Conservation (phyloP, 2,329 filamentous ascomycete species). For the Pyrenochaeta sp. region DNA sequence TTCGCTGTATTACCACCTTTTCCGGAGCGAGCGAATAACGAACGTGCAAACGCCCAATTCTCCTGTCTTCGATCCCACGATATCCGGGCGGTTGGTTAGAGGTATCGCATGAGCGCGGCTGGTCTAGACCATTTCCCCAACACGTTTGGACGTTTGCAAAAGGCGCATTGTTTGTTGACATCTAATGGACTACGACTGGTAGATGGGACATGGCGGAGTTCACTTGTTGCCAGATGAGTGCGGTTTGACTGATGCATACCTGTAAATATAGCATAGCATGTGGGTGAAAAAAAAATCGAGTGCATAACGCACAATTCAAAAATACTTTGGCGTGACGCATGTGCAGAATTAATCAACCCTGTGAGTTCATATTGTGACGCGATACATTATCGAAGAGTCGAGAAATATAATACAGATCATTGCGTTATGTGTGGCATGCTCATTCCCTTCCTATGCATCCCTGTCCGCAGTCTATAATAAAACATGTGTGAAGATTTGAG, state of each 20-base stretch:
- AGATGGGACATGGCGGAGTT: constrained; percentile 21
- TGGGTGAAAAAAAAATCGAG: constrained; percentile 24
- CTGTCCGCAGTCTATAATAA: constrained; percentile 26
- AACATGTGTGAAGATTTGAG: constrained; percentile 29
- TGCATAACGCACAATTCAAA: constrained; percentile 3
- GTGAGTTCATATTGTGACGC: constrained; percentile 11
- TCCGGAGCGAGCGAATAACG: constrained; percentile 37
- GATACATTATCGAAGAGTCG: constrained; percentile 37
- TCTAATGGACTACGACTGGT: constrained; percentile 31
- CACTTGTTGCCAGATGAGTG: constrained; percentile 19
- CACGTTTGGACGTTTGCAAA: constrained; percentile 26
- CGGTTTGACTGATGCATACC: constrained; percentile 26
- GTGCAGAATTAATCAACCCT: not conserved
- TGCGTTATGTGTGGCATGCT: constrained; percentile 23
- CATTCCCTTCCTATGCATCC: constrained; percentile 7
- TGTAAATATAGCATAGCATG: constrained; percentile 47
- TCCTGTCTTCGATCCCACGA: constrained; percentile 33
- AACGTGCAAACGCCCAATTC: constrained; percentile 16
- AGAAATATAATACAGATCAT: constrained; percentile 40
- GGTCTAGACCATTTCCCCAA: constrained; percentile 10
- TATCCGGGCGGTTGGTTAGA: constrained; percentile 38
- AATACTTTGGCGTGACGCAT: not conserved
- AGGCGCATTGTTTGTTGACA: constrained; percentile 30
- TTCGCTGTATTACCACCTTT: constrained; percentile 53
- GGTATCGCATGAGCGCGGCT: constrained; percentile 24